phyloP scores from a whole-genome alignment of 352 stramenopile species.

The Phytophthora hybrid region DNA sequence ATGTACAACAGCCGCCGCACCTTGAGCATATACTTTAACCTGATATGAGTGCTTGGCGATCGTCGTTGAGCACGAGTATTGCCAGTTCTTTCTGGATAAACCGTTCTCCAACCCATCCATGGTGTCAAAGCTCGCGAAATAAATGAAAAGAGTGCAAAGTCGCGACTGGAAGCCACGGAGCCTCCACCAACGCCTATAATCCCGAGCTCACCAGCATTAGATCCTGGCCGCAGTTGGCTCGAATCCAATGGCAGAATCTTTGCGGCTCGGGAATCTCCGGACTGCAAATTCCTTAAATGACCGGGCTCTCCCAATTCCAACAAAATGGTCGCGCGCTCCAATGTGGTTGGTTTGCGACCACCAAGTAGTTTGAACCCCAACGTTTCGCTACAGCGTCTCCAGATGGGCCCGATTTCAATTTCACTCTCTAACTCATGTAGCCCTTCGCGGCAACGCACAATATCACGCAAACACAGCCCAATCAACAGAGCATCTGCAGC shows the following conservation, averaged over 20 bases:
- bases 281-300: neutral
- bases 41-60: neutral
- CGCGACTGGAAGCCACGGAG: neutral
- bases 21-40: neutral
- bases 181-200: neutral
- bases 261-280: neutral
- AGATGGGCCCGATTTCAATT: neutral
- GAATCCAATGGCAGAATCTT: neutral
- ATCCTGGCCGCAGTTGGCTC: too few relatives aligned
- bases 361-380: neutral
- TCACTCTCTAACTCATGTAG: neutral
- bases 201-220: neutral
- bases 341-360: neutral
- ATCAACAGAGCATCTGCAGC: neutral
- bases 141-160: neutral
- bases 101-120: neutral
- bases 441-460: neutral
- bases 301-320: neutral
- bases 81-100: neutral
- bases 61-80: neutral
- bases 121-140: neutral
- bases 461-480: neutral
- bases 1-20: neutral
- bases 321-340: neutral
- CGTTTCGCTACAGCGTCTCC: neutral